Conservation (phyloP, 2,329 filamentous ascomycete species). For the Clonostachys rosea region DNA sequence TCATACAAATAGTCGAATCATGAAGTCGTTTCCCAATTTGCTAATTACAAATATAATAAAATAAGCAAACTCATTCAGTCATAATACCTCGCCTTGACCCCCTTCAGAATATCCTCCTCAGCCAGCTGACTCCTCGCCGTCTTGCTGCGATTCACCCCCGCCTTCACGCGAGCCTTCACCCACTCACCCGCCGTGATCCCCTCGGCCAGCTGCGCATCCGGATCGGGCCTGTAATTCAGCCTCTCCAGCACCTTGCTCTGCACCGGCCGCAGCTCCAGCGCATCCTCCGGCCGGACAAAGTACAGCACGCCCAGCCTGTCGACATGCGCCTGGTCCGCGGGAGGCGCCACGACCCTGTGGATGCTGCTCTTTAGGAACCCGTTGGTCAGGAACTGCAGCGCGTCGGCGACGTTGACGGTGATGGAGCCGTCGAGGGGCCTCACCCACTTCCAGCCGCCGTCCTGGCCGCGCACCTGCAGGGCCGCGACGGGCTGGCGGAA, state of each 20-base stretch:
- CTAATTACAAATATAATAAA: background rate
- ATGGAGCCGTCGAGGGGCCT: constrained; percentile 41
- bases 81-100: constrained; percentile 23
- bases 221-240: constrained; percentile 16
- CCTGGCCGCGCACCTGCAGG: constrained; percentile 39
- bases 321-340: constrained; percentile 33
- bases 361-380: constrained; percentile 38
- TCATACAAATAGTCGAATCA: too few species aligned
- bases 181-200: constrained; percentile 26
- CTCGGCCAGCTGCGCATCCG: constrained; percentile 13
- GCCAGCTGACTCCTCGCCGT: constrained; percentile 15
- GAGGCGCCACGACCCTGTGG: constrained; percentile 35
- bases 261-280: constrained; percentile 20
- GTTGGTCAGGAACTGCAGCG: constrained; percentile 39
- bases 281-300: constrained; percentile 28
- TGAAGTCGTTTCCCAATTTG: background rate
- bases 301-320: constrained; percentile 43
- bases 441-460: constrained; percentile 45
- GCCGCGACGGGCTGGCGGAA: constrained; percentile 54
- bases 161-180: constrained; percentile 23
- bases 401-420: constrained; percentile 46
- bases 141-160: constrained; percentile 6
- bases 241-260: constrained; percentile 21
- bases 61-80: constrained; percentile 11
- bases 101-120: constrained; percentile 20